phyloP scores from a whole-genome alignment of 1,284 basidiomycete genomes.

The Ceratobasidium sp. region DNA sequence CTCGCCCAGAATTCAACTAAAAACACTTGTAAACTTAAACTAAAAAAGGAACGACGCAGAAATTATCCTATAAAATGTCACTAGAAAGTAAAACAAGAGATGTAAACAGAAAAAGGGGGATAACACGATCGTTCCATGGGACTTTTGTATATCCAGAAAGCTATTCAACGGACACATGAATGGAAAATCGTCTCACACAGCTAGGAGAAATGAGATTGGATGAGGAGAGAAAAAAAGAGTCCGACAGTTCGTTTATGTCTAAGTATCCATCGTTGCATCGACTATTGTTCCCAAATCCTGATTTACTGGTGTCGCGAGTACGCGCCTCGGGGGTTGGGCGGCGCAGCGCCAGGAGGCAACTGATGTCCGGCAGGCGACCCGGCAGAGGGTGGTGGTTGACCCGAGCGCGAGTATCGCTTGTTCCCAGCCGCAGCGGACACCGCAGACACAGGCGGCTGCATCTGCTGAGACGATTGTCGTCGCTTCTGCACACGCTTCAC shows the following conservation, averaged over 20 bases:
- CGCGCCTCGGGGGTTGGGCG: slow-evolving; percentile 8
- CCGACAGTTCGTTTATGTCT: slow-evolving; percentile 29
- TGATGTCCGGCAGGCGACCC: slow-evolving; percentile 1
- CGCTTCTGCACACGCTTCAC: slow-evolving; percentile 43
- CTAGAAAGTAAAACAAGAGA: slow-evolving; percentile 17
- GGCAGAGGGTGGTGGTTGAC: slow-evolving; percentile 10
- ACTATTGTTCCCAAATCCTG: background rate
- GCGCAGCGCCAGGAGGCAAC: slow-evolving; percentile 38
- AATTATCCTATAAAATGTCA: slow-evolving; percentile 38
- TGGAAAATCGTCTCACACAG: slow-evolving; percentile 13
- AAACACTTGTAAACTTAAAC: slow-evolving; percentile 5
- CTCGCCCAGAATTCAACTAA: slow-evolving; percentile 1
- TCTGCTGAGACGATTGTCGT: slow-evolving; percentile 33
- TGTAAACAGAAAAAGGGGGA: slow-evolving; percentile 4
- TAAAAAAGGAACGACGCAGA: slow-evolving; percentile 16
- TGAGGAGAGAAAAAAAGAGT: background rate
- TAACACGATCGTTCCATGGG: slow-evolving; percentile 6
- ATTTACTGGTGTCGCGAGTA: slow-evolving; percentile 40
- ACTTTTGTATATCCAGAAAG: slow-evolving; percentile 18
- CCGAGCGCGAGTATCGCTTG: slow-evolving; percentile 25
- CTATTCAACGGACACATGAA: slow-evolving; percentile 14
- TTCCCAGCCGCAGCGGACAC: background rate
- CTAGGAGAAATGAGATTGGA: background rate
- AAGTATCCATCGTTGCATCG: background rate
- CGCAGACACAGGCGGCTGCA: background rate